These are phyloP conservation scores for Suillus hirtellus DNA, from an alignment of 768 basidiomycete species.

Conservation along the genomic window DNA sequence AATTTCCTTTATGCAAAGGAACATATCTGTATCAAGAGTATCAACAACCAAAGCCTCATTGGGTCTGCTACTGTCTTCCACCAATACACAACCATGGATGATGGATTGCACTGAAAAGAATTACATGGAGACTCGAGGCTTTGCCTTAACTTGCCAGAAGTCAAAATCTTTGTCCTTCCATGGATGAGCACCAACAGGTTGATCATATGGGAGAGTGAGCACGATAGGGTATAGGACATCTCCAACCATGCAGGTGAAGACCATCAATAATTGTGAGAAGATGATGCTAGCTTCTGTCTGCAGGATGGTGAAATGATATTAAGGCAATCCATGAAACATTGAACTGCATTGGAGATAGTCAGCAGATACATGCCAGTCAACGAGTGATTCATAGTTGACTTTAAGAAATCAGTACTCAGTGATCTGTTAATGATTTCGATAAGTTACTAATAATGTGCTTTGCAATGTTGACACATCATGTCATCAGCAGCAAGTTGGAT, in stretches of 20 bases:
- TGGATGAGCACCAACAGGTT: constrained; percentile 9
- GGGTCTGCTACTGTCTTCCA: constrained; percentile 17
- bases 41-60: constrained; percentile 31
- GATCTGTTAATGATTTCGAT: too few relatives aligned
- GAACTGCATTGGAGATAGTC: constrained; percentile 34
- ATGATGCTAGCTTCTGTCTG: too few relatives aligned
- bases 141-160: constrained; percentile 19
- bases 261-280: not conserved
- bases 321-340: constrained; percentile 4
- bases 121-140: constrained; percentile 8
- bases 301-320: too few relatives aligned
- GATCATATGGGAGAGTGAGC: constrained; percentile 17
- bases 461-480: not conserved
- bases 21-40: constrained; percentile 32
- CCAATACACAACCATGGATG: constrained; percentile 26
- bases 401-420: constrained; percentile 17
- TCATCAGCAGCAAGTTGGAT: constrained; percentile 7
- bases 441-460: too few relatives aligned
- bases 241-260: not conserved
- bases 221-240: not conserved
- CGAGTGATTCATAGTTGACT: constrained; percentile 28
- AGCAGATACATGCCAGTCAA: constrained; percentile 28
- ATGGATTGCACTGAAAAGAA: constrained; percentile 31
- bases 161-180: constrained; percentile 27
- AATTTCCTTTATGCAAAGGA: constrained; percentile 11